These are phyloP conservation scores for Aphanomyces euteiches DNA, from an alignment of 352 stramenopile genomes.

Conservation along the genomic window DNA sequence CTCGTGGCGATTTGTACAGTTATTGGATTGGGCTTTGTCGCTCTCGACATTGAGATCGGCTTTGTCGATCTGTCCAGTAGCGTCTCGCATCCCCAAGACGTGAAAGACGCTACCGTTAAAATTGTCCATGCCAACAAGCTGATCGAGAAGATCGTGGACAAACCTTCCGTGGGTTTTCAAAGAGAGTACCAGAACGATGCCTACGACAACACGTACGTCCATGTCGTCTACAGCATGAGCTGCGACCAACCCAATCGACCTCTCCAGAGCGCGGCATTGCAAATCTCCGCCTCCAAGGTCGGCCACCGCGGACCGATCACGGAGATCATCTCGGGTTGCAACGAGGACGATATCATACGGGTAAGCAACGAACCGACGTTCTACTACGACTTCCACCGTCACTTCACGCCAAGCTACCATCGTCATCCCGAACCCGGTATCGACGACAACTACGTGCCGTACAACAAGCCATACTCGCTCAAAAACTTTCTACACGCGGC, in stretches of 20 bases:
- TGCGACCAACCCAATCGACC: constrained; percentile 45
- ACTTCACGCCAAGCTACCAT: constrained; percentile 49
- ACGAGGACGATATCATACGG: constrained; percentile 33
- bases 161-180: no score
- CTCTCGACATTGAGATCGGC: background rate
- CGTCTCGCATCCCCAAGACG: background rate
- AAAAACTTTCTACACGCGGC: background rate
- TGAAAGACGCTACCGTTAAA: no score
- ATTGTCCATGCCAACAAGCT: no score
- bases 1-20: background rate
- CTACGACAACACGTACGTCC: constrained; percentile 30
- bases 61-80: background rate
- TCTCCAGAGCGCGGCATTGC: constrained; percentile 42
- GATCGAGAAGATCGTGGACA: no score
- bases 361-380: constrained; percentile 42
- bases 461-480: constrained; percentile 38
- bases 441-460: constrained; percentile 46
- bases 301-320: constrained; percentile 48
- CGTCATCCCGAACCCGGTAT: constrained; percentile 41
- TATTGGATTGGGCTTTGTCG: background rate
- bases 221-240: constrained; percentile 56
- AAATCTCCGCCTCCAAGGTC: constrained; percentile 42
- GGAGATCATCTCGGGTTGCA: constrained; percentile 49
- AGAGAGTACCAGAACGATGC: no score
- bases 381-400: constrained; percentile 50